Conservation (phyloP, 495 filamentous ascomycete species). For the Penicillium cataractarum region DNA sequence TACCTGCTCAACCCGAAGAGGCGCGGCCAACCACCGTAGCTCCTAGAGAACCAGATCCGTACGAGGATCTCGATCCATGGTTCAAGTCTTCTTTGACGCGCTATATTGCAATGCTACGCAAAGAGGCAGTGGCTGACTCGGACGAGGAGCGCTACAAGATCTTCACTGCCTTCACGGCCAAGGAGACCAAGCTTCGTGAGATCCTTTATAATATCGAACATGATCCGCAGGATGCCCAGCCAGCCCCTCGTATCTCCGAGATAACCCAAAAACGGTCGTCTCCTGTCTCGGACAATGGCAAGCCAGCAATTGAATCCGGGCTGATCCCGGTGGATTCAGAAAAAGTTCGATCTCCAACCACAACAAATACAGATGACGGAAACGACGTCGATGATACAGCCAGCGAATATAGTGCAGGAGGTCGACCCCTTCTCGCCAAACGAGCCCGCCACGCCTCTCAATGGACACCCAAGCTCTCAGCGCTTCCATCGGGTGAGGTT, state of each 20-base stretch:
- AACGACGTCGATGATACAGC: conserved; percentile 29
- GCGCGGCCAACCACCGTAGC: conserved; percentile 1
- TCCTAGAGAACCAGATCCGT: conserved; percentile 39
- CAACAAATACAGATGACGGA: conserved; percentile 24
- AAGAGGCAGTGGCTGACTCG: conserved; percentile 53
- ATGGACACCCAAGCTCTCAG: conserved; percentile 21
- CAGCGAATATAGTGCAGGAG: conserved; percentile 52
- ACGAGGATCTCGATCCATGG: conserved; percentile 57
- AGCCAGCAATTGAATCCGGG: conserved; percentile 36
- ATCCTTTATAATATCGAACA: conserved; percentile 56
- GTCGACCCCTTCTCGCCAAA: conserved; percentile 46
- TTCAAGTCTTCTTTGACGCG: conserved; percentile 55
- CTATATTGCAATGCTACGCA: conserved; percentile 56
- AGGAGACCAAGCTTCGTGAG: conserved; percentile 56
- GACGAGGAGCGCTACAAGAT: conserved; percentile 55
- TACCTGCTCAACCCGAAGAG: not conserved
- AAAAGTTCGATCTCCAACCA: conserved; percentile 14
- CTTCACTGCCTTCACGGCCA: conserved; percentile 54
- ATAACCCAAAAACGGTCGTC: conserved; percentile 15
- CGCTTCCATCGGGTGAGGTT: conserved; percentile 13
- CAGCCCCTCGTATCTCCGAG: conserved; percentile 15
- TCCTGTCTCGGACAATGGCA: conserved; percentile 16
- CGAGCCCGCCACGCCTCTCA: conserved; percentile 17
- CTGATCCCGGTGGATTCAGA: conserved; percentile 42
- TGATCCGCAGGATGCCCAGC: conserved; percentile 23